Evolutionary conservation across 768 basidiomycete genomes (phyloP).

Genomic region (Coprinopsis cinerea): DNA sequence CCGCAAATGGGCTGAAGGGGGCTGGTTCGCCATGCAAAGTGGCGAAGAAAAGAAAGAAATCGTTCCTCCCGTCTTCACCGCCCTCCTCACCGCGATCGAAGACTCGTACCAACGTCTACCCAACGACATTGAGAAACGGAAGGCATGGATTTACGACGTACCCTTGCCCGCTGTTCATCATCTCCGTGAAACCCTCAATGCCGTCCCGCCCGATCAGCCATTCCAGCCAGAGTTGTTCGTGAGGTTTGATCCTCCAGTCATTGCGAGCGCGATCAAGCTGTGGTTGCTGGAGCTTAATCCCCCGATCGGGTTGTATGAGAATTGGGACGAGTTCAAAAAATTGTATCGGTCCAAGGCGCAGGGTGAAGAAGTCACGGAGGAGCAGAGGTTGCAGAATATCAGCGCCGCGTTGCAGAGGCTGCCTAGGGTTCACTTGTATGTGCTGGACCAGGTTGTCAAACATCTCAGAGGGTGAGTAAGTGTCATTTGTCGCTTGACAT

Average conservation of each 20-base stretch:
- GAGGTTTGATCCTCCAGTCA: conserved; percentile 80
- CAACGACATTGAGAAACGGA: conserved; percentile 74
- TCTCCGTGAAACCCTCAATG: conserved; percentile 80
- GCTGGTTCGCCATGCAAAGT: conserved; percentile 54
- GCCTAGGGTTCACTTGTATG: conserved; percentile 74
- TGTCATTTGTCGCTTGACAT: background rate
- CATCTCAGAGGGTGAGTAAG: conserved; percentile 65
- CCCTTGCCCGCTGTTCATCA: conserved; percentile 80
- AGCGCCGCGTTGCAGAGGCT: conserved; percentile 58
- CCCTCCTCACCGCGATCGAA: conserved; percentile 57
- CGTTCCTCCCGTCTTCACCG: conserved; percentile 69
- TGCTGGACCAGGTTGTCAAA: conserved; percentile 69
- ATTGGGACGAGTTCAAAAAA: conserved; percentile 87
- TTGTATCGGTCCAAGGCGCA: conserved; percentile 72
- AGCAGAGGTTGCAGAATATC: conserved; percentile 60
- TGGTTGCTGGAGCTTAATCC: conserved; percentile 92
- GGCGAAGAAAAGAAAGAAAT: conserved; percentile 55
- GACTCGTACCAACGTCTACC: conserved; percentile 57
- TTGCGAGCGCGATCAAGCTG: conserved; percentile 80
- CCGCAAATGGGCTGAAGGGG: conserved; percentile 84
- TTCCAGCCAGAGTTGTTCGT: conserved; percentile 46
- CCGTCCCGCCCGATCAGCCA: conserved; percentile 50
- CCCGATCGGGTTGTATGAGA: conserved; percentile 78
- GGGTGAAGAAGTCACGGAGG: conserved; percentile 39
- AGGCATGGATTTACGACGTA: conserved; percentile 93